Evolutionary conservation across 305 asterid genomes (phyloP), one percentile per base, ranked within the genome.

Genomic region (Nicotiana rustica): DNA sequence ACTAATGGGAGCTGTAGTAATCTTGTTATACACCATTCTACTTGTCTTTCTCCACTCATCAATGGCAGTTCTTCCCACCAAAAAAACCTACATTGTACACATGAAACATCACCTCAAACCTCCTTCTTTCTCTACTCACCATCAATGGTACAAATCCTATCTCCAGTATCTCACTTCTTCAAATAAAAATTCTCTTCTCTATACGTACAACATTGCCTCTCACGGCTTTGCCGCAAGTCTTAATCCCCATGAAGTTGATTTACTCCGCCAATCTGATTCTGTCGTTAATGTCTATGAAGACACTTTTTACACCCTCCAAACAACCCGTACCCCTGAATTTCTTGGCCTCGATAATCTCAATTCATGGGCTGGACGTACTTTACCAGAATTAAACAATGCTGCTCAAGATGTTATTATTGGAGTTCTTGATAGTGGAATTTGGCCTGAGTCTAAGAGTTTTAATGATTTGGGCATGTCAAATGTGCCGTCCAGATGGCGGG

Each of bases 361-460:
- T 0, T 85, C 82, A 18, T 87, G 90, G 92, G 85, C 60, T 4
- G 90, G 91, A 19, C 90, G 85, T 44, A 76, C 71, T 57, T 73
- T 85, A 15, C 86, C 89, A 13, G 91, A 88, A 25, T 88, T 92
- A 3, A 86, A 88, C 61, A 87, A 47, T 83, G 93, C 94, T 10
- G 85, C 92, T 3, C 89, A 89, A 4, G 93, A 93, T 17, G 94
- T 93, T 18, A 84, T 91, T 10, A 86, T 93, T n/a, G 95, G 95
- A 0, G 89, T 93, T 1, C 35, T 93, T 67, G 97, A 92, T 60
- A 92, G 91, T 68, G 97, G 97, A 0, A 87, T 93, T 1, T 93
- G 94, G 95, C 97, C 97, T 3, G 95, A 91, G 44, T 89, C 92
- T 2, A 79, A 78, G 9, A 89, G 93, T 1, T 93, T 91, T 67